phyloP scores from a whole-genome alignment of 1,284 basidiomycete species.

The Puccinia coronata region DNA sequence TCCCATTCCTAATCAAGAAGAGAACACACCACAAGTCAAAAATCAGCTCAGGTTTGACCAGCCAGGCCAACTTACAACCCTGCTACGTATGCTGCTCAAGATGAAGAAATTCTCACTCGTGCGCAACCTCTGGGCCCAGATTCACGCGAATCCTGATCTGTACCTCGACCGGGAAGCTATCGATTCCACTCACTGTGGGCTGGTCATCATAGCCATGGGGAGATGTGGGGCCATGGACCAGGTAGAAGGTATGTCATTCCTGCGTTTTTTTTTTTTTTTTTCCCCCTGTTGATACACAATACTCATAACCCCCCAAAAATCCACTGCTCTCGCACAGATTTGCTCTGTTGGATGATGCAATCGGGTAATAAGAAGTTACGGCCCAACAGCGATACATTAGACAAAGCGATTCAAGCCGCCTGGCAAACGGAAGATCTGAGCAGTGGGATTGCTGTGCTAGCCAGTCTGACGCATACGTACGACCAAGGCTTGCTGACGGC shows the following conservation, averaged over 20 bases:
- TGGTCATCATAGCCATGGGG: slow-evolving; percentile 52
- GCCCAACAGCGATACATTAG: slow-evolving; percentile 35
- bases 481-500: neutral
- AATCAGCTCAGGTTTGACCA: slow-evolving; percentile 50
- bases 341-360: slow-evolving; percentile 45
- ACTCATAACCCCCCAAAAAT: neutral
- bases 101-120: slow-evolving; percentile 51
- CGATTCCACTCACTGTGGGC: slow-evolving; percentile 51
- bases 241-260: slow-evolving; percentile 50
- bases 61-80: slow-evolving; percentile 43
- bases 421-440: slow-evolving; percentile 38
- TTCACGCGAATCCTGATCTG: slow-evolving; percentile 50
- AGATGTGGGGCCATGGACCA: slow-evolving; percentile 44
- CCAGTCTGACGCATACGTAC: slow-evolving; percentile 10
- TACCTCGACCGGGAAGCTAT: slow-evolving; percentile 48
- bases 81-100: slow-evolving; percentile 48
- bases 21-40: neutral
- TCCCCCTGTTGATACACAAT: too few species aligned
- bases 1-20: neutral
- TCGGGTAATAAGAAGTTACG: slow-evolving; percentile 19
- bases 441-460: neutral
- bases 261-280: neutral
- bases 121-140: slow-evolving; percentile 51
- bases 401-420: slow-evolving; percentile 45
- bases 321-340: slow-evolving; percentile 4